Evolutionary conservation across 208 protist genomes (phyloP).

Genomic region (Acanthamoeba pearcei): DNA sequence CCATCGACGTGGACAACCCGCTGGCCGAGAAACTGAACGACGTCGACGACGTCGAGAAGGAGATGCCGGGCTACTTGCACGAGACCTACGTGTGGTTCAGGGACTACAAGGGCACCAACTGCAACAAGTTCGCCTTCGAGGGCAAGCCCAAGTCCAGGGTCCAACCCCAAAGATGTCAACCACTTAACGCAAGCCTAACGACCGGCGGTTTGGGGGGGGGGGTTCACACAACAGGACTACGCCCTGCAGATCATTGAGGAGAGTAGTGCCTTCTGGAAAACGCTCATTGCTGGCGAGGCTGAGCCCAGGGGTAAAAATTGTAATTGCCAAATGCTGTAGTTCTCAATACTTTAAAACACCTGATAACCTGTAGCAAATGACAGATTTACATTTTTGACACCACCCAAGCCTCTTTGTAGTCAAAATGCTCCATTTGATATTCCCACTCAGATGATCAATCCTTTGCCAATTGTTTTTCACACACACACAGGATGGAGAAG

Average conservation of each 20-base stretch:
- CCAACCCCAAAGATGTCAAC: too few relatives aligned
- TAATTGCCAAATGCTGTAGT: too few relatives aligned
- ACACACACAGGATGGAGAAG: too few relatives aligned
- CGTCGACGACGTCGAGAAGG: slow-evolving; percentile 87
- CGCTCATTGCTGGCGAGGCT: slow-evolving; percentile 76
- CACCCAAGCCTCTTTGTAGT: too few relatives aligned
- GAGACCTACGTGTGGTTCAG: slow-evolving; percentile 88
- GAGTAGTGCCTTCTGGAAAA: slow-evolving; percentile 84
- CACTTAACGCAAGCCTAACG: too few relatives aligned
- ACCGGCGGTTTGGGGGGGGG: too few relatives aligned
- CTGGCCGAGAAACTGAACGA: slow-evolving; percentile 86
- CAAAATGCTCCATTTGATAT: too few relatives aligned
- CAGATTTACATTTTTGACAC: too few relatives aligned
- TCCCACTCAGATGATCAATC: too few relatives aligned
- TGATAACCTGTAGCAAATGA: too few relatives aligned
- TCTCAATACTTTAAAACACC: too few relatives aligned
- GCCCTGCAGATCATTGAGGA: slow-evolving; percentile 85
- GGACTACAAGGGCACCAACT: slow-evolving; percentile 89
- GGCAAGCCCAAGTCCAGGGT: slow-evolving; percentile 82
- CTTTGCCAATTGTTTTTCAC: too few relatives aligned
- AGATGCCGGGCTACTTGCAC: slow-evolving; percentile 83
- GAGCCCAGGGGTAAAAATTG: slow-evolving; percentile 18
- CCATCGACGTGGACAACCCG: slow-evolving; percentile 87
- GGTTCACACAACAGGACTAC: slow-evolving; percentile 81
- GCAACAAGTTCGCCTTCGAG: slow-evolving; percentile 90